Base-by-base conservation (phyloP, 2,329 filamentous ascomycete species). In the Onygena corvina region DNA sequence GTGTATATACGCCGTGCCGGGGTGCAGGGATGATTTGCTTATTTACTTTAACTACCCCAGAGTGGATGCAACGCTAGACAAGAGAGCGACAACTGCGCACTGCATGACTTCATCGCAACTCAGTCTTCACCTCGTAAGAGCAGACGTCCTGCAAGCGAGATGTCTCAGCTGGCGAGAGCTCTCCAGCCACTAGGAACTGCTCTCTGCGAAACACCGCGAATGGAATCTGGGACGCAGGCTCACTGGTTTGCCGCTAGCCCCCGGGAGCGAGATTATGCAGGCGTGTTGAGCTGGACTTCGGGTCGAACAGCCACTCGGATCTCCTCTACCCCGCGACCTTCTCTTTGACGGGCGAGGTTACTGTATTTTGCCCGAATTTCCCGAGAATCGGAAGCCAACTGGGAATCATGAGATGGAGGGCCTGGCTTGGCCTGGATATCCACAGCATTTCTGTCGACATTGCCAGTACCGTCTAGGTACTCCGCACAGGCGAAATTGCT, bases 61-160 rank as follows among this genome's bases (percentile, higher is more conserved):
- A 42, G 12, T 42, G 18, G 38, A 42, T 42, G 21, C 20, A 42
- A 42, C 18, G 16, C 38, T 21, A 11, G 21, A 27, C 20, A 23
- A 25, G 36, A n/a, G 5, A 11, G 11, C 27, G 27, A 5, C 11
- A 11, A 4, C 9, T 9, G 16, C 38, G n/a, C 27, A 11, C 5
- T 42, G 18, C 11, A 42, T 42, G 38, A 42, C 38, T 42, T 42
- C 38, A 42, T 42, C 21, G 21, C 38, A 42, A 42, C 38, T 42
- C 16, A 25, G 20, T 42, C 27, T 27, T 42, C 38, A 27, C 38
- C 20, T 40, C 21, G 38, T 25, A 5, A 20, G 0, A n/a, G 12
- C 14, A 42, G 21, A 42, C 38, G 38, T 25, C n/a, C 38, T 12
- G 23, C 38, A 42, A 42, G 38, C 38, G 38, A 42, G 38, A 42